Evolutionary conservation across 257 asterid species (phyloP), one percentile per base, ranked within the genome.

Genomic region (Ballota nigra): DNA sequence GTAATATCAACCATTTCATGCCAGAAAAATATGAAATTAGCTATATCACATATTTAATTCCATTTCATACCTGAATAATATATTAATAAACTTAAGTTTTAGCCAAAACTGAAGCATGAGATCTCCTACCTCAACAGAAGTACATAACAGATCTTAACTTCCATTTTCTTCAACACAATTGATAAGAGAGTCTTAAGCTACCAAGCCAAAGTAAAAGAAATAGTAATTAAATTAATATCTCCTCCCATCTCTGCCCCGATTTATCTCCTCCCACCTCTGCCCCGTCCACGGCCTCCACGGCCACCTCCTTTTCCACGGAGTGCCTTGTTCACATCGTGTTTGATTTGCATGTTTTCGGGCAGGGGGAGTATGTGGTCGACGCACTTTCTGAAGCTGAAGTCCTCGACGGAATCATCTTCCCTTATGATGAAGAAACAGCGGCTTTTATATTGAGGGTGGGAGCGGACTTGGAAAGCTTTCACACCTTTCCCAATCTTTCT

Each of bases 311-410:
- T 87, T 52, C 86, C 89, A 34, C 89, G 91, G 61, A 84, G 57
- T 3, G 83, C 86, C 80, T 77, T 86, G 66, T 86, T 91, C 45
- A 75, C 97, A 68, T 87, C 86, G 0, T 83, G 80, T 74, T 86
- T 89, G 74, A 81, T 47, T 69, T 86, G 97, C 96, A 94, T 91
- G 87, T 79, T 85, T 19, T 83, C 95, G 0, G 98, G 98, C 79
- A 93, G 74, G 34, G 98, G 97, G 53, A 74, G 83, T 3, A 93
- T 87, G 64, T 77, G 91, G 73, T 94, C 82, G 10, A 94, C 97
- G 61, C 98, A 94, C 84, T 94, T 94, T 71, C 98, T 81, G 88
- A 94, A 94, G 84, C 98, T 94, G 76, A 91, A 94, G 69, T 91
- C 98, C 13, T 94, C 98, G n/a, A 40, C 72, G 1, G 96, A 75